Percentiles rank a stretch among this genome's conserved stretches.
phyloP scores from a whole-genome alignment of 2,329 filamentous ascomycete species.

The Grosmannia clavigera region DNA sequence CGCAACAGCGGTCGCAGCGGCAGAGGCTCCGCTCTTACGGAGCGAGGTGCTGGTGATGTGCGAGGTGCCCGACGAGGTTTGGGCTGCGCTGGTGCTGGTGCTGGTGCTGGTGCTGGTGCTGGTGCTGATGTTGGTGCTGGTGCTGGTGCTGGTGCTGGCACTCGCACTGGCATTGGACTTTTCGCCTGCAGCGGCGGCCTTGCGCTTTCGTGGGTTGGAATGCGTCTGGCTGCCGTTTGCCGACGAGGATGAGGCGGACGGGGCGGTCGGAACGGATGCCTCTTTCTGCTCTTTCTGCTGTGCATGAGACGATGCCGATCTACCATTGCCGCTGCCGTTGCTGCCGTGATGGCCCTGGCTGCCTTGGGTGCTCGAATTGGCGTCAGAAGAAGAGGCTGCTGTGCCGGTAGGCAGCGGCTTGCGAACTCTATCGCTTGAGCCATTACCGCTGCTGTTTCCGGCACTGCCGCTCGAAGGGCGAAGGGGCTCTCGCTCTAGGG shows the following conservation, averaged over 20 bases:
- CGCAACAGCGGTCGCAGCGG: slow-evolving; percentile 25
- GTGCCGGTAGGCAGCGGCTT: slow-evolving; percentile 11
- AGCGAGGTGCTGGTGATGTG: slow-evolving; percentile 6
- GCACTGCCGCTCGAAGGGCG: slow-evolving; percentile 4
- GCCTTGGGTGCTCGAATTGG: slow-evolving; percentile 14
- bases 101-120: too few relatives aligned
- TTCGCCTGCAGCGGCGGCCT: slow-evolving; percentile 42
- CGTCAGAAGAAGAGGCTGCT: slow-evolving; percentile 14
- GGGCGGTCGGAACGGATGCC: not conserved
- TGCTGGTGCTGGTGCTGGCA: slow-evolving; percentile 11
- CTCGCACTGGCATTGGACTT: slow-evolving; percentile 13
- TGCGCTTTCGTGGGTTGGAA: slow-evolving; percentile 66
- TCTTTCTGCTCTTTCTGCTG: slow-evolving; percentile 11
- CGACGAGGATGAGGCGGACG: slow-evolving; percentile 2
- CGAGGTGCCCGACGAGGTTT: slow-evolving; percentile 5
- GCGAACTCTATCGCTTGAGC: slow-evolving; percentile 6
- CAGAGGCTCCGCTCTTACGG: slow-evolving; percentile 13
- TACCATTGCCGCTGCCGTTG: not conserved
- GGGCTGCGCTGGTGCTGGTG: slow-evolving; percentile 11
- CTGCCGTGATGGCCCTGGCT: slow-evolving; percentile 12
- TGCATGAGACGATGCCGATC: slow-evolving; percentile 1
- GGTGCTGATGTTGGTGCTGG: too few relatives aligned
- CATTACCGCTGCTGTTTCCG: not conserved
- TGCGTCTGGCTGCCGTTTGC: slow-evolving; percentile 31
- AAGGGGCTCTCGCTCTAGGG: slow-evolving; percentile 6